A percentile compares a stretch with the other conserved stretches of the same genome.
phyloP scores from a whole-genome alignment of 108 stramenopile species.

The Cylindrotheca closterium region DNA sequence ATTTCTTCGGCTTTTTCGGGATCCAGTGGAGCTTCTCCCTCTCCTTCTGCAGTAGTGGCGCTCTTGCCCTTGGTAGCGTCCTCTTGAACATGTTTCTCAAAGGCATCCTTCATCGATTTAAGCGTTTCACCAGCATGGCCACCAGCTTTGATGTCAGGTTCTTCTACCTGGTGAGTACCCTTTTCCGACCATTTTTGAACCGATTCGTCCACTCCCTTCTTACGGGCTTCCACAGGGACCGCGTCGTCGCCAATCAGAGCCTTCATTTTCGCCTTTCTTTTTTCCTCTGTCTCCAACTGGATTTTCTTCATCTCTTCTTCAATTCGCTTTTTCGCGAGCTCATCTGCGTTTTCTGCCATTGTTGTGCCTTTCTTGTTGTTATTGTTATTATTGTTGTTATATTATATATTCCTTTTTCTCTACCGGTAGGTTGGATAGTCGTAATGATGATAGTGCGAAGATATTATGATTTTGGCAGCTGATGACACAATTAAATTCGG shows the following conservation, averaged over 20 bases:
- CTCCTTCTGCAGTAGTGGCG: background rate
- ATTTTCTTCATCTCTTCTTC: constrained; percentile 22
- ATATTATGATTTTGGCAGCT: too few relatives aligned
- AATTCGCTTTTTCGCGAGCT: constrained; percentile 12
- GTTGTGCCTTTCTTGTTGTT: too few relatives aligned
- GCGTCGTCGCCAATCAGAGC: constrained; percentile 16
- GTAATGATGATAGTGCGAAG: too few relatives aligned
- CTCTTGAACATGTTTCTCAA: constrained; percentile 13
- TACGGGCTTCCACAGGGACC: constrained; percentile 11
- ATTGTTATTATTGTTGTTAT: too few relatives aligned
- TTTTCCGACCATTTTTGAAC: constrained; percentile 11
- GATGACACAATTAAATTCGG: too few relatives aligned
- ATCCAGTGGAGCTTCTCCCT: background rate
- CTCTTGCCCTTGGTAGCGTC: constrained; percentile 8
- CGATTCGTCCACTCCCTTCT: constrained; percentile 13
- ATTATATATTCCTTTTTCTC: too few relatives aligned
- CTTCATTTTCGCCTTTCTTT: constrained; percentile 15
- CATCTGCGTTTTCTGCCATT: constrained; percentile 20
- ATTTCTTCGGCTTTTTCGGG: background rate
- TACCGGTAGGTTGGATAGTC: too few relatives aligned
- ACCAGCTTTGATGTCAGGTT: background rate
- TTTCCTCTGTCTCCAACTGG: constrained; percentile 1
- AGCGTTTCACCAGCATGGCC: background rate
- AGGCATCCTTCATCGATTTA: constrained; percentile 9
- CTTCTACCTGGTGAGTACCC: constrained; percentile 15